Conservation (phyloP, 2,329 filamentous ascomycete genomes). For the Diaporthe australafricana region DNA sequence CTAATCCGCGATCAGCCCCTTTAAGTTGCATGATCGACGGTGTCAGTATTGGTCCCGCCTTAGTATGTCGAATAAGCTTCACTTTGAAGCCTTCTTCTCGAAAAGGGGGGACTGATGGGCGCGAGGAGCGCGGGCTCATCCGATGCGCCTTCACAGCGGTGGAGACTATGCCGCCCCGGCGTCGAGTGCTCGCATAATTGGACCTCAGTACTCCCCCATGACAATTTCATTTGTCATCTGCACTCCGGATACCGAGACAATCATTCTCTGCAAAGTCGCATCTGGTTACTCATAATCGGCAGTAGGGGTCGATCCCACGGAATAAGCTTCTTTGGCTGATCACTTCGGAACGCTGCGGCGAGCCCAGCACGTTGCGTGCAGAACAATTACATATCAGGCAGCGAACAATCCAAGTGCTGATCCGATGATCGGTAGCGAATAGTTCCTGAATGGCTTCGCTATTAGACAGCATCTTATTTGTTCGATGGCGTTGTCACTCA, state of each 20-base stretch:
- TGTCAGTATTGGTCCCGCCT: background rate
- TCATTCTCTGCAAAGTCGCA: background rate
- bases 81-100: background rate
- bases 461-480: too few species aligned
- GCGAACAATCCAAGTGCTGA: background rate
- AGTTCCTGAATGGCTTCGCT: background rate
- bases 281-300: background rate
- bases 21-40: background rate
- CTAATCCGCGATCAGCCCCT: background rate
- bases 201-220: background rate
- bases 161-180: background rate
- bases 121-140: background rate
- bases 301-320: background rate
- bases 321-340: constrained; percentile 12
- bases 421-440: background rate
- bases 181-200: background rate
- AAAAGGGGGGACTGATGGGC: constrained; percentile 9
- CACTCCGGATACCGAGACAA: background rate
- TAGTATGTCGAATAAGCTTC: background rate
- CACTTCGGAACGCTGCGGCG: background rate
- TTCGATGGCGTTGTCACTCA: background rate
- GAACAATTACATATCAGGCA: background rate
- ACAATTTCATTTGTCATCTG: background rate
- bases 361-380: background rate
- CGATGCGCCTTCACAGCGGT: background rate